Evolutionary conservation across 768 basidiomycete genomes (phyloP), one percentile per base, ranked within the genome.

Genomic region (Phlebiopsis gigantea): DNA sequence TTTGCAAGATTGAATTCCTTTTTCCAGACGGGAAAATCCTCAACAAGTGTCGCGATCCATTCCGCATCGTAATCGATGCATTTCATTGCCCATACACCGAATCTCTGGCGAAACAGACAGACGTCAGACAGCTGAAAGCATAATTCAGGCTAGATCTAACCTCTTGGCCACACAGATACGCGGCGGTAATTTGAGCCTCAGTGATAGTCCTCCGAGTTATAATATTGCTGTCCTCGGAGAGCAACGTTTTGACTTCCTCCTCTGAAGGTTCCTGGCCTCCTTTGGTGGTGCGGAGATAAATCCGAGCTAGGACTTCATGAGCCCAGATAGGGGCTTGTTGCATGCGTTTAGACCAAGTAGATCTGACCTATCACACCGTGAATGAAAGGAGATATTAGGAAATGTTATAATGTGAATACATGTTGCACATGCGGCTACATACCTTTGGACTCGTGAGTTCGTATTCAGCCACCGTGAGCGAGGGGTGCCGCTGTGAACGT

Each of bases 11-110:
- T n/a, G n/a, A n/a, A 4, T 3, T 54, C 46, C 22, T 25, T 22
- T 5, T 22, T 14, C 46, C 53, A 59, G 2, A 5, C 19, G 4
- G 46, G 25, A 21, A 43, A 54, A 19, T 59, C 21, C 9, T 45
- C 46, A 3, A 55, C 31, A 29, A 56, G 55, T 6, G 19, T 21
- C 10, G 39, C 22, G 7, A 57, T 21, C 48, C 47, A 60, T 2
- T 51, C 15, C 1, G 28, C 31, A 41, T 60, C 58, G 50, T 60
- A 56, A 0, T 34, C 41, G 15, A 56, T 47, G 48, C 58, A 60
- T 30, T 56, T 60, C 54, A 60, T 46, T 8, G 56, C 46, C 1
- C 7, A 60, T 7, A 60, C 58, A 10, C 58, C 47, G 15, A 60
- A 31, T 17, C 2, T 24, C 55, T 60, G 28, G 42, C 46, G 24